Conservation (phyloP, 2,329 filamentous ascomycete genomes). For the Colletotrichum tropicale region DNA sequence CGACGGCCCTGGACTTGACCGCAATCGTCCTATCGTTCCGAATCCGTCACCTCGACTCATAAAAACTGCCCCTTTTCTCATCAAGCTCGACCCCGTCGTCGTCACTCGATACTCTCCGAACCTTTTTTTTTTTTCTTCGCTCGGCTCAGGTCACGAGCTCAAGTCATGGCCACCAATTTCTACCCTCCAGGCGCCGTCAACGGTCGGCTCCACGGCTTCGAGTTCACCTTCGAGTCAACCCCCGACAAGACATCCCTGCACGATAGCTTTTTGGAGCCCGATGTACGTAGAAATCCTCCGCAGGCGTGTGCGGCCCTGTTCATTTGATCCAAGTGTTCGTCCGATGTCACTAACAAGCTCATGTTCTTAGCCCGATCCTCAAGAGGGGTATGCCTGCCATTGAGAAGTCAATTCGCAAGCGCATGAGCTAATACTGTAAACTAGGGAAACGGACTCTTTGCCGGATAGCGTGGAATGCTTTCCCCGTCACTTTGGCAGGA, state of each 20-base stretch:
- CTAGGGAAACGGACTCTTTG: conserved; percentile 37
- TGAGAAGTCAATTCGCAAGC: not conserved
- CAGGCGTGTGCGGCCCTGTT: not conserved
- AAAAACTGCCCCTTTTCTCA: not conserved
- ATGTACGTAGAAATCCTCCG: conserved; percentile 1
- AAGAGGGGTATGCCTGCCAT: conserved; percentile 16
- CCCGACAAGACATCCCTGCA: conserved; percentile 22
- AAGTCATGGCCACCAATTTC: conserved; percentile 5
- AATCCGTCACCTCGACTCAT: not conserved
- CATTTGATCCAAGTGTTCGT: not conserved
- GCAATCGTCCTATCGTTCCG: conserved; percentile 6
- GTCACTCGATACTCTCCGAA: not conserved
- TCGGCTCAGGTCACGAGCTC: not conserved
- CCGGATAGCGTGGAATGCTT: conserved; percentile 46
- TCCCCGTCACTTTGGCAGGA: conserved; percentile 48
- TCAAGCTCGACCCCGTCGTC: not conserved
- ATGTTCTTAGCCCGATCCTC: conserved; percentile 11
- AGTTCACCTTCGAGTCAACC: conserved; percentile 22
- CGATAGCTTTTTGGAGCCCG: conserved; percentile 18
- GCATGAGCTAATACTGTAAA: not conserved
- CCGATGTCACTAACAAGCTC: conserved; percentile 6
- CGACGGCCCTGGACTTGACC: not conserved
- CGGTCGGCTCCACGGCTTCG: conserved; percentile 14
- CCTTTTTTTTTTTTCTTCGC: not conserved
- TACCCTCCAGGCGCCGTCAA: conserved; percentile 4